A percentile compares a stretch with the other conserved stretches of the same genome.
phyloP scores from a whole-genome alignment of 345 rosid species.

The Barbarea vulgaris region DNA sequence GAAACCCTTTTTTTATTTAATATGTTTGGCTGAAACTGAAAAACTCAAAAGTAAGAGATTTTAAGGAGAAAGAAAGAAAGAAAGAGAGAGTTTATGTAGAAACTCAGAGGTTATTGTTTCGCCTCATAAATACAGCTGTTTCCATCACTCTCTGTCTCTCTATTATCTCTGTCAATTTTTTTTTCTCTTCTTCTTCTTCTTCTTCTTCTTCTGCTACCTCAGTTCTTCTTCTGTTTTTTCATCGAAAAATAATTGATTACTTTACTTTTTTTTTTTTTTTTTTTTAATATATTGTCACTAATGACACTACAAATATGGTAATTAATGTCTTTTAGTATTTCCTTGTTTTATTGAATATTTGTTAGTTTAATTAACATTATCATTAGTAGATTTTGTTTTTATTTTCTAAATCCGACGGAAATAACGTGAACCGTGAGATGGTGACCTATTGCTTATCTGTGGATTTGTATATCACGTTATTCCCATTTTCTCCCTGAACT shows the following conservation, averaged over 20 bases:
- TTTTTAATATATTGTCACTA: slow-evolving; percentile 8
- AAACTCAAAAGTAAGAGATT: neutral
- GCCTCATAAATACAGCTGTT: slow-evolving; percentile 39
- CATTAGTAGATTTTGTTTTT: neutral
- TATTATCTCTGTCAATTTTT: slow-evolving; percentile 11
- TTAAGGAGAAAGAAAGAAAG: neutral
- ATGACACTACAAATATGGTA: neutral
- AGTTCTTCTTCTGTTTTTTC: slow-evolving; percentile 16
- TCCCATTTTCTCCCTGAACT: slow-evolving; percentile 35
- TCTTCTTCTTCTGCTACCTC: slow-evolving; percentile 25
- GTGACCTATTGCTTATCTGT: slow-evolving; percentile 40
- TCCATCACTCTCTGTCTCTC: slow-evolving; percentile 40
- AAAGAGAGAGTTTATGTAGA: slow-evolving; percentile 38
- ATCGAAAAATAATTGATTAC: slow-evolving; percentile 11
- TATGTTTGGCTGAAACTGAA: neutral
- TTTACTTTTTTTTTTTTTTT: neutral
- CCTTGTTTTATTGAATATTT: neutral
- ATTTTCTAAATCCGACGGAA: slow-evolving; percentile 24
- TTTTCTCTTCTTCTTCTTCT: neutral
- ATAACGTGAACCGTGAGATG: slow-evolving; percentile 44
- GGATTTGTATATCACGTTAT: slow-evolving; percentile 38
- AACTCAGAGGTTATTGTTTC: slow-evolving; percentile 32
- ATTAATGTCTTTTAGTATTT: neutral
- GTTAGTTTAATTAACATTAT: slow-evolving; percentile 12
- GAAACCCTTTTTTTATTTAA: neutral